Conservation (phyloP, 2,329 filamentous ascomycete species). For the Albifimbria verrucaria region DNA sequence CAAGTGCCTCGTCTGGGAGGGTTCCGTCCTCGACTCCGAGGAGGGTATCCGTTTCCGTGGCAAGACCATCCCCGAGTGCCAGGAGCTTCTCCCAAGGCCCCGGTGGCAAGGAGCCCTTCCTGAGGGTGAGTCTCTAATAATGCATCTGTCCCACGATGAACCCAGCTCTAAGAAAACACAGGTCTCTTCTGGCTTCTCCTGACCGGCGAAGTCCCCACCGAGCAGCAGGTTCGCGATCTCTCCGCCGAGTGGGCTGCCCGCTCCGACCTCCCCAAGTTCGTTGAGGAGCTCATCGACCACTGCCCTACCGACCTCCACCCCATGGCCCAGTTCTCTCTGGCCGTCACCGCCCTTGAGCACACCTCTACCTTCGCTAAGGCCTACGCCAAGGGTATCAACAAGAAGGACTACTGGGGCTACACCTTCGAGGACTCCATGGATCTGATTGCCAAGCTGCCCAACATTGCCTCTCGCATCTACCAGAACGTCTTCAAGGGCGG, state of each 20-base stretch:
- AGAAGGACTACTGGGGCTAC: slow-evolving; percentile 99
- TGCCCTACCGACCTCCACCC: slow-evolving; percentile 98
- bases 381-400: slow-evolving; percentile 98
- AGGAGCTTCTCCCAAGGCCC: slow-evolving; percentile 95
- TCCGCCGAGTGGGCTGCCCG: slow-evolving; percentile 99
- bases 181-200: slow-evolving; percentile 99
- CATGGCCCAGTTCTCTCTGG: slow-evolving; percentile 99
- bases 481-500: slow-evolving; percentile 99
- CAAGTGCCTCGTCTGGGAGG: slow-evolving; percentile 98
- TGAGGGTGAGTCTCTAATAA: slow-evolving; percentile 60
- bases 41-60: slow-evolving; percentile 99
- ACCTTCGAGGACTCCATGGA: slow-evolving; percentile 99
- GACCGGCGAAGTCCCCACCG: slow-evolving; percentile 94
- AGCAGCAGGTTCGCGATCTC: slow-evolving; percentile 97
- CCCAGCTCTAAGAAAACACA: slow-evolving; percentile 22
- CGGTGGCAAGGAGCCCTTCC: slow-evolving; percentile 96
- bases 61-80: slow-evolving; percentile 98
- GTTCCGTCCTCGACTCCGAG: slow-evolving; percentile 95
- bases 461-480: slow-evolving; percentile 97
- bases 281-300: slow-evolving; percentile 99
- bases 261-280: slow-evolving; percentile 93
- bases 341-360: slow-evolving; percentile 96
- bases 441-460: slow-evolving; percentile 98
- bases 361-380: slow-evolving; percentile 97
- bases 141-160: no score